phyloP scores from a whole-genome alignment of 1,284 basidiomycete species.

The Ceratobasidium theobromae region DNA sequence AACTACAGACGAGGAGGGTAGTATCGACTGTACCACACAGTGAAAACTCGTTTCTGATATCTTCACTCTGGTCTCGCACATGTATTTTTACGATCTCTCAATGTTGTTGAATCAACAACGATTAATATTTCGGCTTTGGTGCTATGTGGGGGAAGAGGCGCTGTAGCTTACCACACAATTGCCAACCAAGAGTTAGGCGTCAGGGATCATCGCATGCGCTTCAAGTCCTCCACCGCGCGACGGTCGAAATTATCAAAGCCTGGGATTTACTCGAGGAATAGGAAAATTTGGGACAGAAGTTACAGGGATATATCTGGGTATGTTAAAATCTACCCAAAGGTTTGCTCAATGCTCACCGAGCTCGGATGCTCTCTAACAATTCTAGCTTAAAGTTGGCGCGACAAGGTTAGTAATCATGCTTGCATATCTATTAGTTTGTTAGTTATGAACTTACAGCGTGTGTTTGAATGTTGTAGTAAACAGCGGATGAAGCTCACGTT shows the following conservation, averaged over 20 bases:
- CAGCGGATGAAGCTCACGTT: not conserved
- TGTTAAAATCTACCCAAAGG: not conserved
- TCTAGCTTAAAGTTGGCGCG: not conserved
- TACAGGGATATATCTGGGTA: no score
- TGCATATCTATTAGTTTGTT: not conserved
- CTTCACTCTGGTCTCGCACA: no score
- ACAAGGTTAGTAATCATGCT: slow-evolving; percentile 6
- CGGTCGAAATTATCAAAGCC: no score
- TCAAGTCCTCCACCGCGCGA: no score
- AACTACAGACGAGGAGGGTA: not conserved
- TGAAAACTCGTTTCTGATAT: no score
- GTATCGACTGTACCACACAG: slow-evolving; percentile 10
- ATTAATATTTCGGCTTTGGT: no score
- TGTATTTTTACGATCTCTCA: no score
- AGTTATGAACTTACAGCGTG: not conserved
- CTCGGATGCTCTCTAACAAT: not conserved
- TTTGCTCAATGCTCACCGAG: no score
- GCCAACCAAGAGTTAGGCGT: not conserved
- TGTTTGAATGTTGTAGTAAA: not conserved
- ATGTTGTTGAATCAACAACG: no score
- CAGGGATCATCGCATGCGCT: not conserved
- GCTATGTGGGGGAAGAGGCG: no score
- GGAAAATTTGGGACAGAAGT: no score
- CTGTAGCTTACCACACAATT: not conserved
- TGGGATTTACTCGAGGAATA: not conserved